These are phyloP conservation scores for Gnomoniopsis smithogilvyi DNA, from an alignment of 2,329 filamentous ascomycete genomes.

Conservation along the genomic window DNA sequence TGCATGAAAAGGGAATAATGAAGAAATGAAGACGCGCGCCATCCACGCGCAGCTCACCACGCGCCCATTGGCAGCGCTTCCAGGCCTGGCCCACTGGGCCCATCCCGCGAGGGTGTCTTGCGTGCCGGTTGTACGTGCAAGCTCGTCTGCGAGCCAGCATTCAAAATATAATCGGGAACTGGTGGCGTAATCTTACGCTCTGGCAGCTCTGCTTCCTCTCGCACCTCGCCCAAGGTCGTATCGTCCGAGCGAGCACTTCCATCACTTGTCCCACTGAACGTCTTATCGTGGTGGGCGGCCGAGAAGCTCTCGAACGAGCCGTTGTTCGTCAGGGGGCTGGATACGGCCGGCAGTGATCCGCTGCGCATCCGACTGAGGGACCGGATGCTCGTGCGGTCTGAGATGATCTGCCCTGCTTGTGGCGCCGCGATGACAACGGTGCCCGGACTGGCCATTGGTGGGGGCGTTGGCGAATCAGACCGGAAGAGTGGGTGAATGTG, in stretches of 20 bases:
- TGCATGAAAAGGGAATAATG: not conserved
- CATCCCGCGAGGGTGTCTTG: constrained; percentile 28
- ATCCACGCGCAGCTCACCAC: not conserved
- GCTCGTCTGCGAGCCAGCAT: constrained; percentile 48
- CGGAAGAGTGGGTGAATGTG: constrained; percentile 79
- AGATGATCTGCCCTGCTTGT: constrained; percentile 62
- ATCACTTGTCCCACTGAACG: constrained; percentile 16
- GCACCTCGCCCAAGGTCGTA: constrained; percentile 18
- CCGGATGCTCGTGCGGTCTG: constrained; percentile 47
- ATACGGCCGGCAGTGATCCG: constrained; percentile 46
- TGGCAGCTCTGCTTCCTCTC: constrained; percentile 20
- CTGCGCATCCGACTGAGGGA: constrained; percentile 53
- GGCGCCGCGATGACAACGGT: constrained; percentile 71
- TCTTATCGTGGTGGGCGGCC: not conserved
- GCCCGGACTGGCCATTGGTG: constrained; percentile 63
- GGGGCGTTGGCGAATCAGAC: constrained; percentile 66
- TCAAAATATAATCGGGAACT: constrained; percentile 60
- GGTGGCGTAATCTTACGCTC: constrained; percentile 55
- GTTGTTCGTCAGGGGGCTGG: constrained; percentile 48
- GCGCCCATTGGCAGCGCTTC: constrained; percentile 2
- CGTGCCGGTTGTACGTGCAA: constrained; percentile 43
- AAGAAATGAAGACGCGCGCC: not conserved
- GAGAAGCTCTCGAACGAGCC: constrained; percentile 48
- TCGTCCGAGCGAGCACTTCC: constrained; percentile 22
- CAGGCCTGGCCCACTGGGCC: constrained; percentile 21